These are phyloP conservation scores for Aristolochia fimbriata DNA, from an alignment of 164 flowering plant genomes.

Conservation along the genomic window DNA sequence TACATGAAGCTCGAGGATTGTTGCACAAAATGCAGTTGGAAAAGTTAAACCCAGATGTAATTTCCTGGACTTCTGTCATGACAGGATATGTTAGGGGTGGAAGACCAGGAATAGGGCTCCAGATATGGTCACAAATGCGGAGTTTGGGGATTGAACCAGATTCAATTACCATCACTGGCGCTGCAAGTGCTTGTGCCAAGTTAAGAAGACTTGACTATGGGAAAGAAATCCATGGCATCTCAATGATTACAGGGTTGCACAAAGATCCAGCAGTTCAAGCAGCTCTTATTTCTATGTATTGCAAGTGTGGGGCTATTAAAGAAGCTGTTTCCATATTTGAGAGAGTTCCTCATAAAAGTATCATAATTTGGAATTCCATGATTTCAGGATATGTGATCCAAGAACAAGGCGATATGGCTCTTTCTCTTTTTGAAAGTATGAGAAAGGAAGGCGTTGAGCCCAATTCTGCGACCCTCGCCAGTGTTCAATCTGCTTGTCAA, in stretches of 20 bases:
- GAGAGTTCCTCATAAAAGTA: constrained; percentile 3
- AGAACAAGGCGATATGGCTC: constrained; percentile 1
- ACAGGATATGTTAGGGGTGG: constrained; percentile 8
- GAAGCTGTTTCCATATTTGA: constrained; percentile 7
- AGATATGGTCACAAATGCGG: constrained; percentile 7
- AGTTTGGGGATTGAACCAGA: constrained; percentile 5
- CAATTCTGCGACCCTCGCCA: neutral
- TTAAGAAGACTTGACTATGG: constrained; percentile 1
- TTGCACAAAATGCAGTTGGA: constrained; percentile 3
- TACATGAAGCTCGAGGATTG: constrained; percentile 10
- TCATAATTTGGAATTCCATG: constrained; percentile 12
- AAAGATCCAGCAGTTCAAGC: constrained; percentile 11
- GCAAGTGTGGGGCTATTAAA: constrained; percentile 7
- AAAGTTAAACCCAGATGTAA: constrained; percentile 8
- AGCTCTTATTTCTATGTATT: constrained; percentile 9
- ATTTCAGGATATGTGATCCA: constrained; percentile 7
- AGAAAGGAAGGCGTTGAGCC: neutral
- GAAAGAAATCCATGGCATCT: constrained; percentile 12
- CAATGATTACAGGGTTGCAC: constrained; percentile 7
- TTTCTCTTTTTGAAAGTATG: constrained; percentile 4
- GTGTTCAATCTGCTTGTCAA: constrained; percentile 2
- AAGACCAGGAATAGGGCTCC: constrained; percentile 4
- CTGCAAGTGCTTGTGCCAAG: constrained; percentile 8
- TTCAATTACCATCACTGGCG: constrained; percentile 9
- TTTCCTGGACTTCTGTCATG: constrained; percentile 9